Conservation (phyloP, 768 basidiomycete genomes). For the Tephrocybe sp. region DNA sequence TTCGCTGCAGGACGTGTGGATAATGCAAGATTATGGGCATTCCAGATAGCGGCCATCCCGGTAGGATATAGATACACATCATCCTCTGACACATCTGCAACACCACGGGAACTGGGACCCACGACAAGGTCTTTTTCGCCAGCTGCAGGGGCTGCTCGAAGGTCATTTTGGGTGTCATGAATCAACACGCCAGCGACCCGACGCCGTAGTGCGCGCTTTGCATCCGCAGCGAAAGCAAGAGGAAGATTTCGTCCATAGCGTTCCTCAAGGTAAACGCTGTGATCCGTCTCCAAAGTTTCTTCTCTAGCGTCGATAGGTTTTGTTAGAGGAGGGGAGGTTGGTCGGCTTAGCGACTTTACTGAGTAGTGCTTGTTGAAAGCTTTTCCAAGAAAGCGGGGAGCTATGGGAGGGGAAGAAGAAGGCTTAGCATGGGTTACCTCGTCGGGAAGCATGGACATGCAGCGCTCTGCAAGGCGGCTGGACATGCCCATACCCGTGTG, state of each 20-base stretch:
- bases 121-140: constrained; percentile 44
- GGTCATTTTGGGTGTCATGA: constrained; percentile 47
- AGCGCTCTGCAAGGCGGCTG: constrained; percentile 81
- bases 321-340: constrained; percentile 3
- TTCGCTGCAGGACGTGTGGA: constrained; percentile 57
- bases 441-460: constrained; percentile 67
- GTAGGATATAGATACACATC: constrained; percentile 88
- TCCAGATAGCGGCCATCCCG: constrained; percentile 96
- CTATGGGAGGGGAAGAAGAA: constrained; percentile 24
- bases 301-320: constrained; percentile 30
- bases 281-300: constrained; percentile 51
- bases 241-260: constrained; percentile 92
- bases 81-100: constrained; percentile 67
- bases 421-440: constrained; percentile 25
- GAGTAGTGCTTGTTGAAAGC: constrained; percentile 60
- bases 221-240: constrained; percentile 63
- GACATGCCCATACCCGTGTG: constrained; percentile 90
- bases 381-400: constrained; percentile 34
- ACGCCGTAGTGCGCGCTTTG: constrained; percentile 84
- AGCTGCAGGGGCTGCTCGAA: constrained; percentile 30
- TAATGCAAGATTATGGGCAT: constrained; percentile 72
- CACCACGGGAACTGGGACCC: constrained; percentile 68
- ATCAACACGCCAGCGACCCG: constrained; percentile 86
- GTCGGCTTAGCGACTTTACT: constrained; percentile 25
- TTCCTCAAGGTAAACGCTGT: constrained; percentile 82